Evolutionary conservation across 495 filamentous ascomycete species (phyloP), one percentile per base, ranked within the genome.

Genomic region (Hypoxylon rickii): DNA sequence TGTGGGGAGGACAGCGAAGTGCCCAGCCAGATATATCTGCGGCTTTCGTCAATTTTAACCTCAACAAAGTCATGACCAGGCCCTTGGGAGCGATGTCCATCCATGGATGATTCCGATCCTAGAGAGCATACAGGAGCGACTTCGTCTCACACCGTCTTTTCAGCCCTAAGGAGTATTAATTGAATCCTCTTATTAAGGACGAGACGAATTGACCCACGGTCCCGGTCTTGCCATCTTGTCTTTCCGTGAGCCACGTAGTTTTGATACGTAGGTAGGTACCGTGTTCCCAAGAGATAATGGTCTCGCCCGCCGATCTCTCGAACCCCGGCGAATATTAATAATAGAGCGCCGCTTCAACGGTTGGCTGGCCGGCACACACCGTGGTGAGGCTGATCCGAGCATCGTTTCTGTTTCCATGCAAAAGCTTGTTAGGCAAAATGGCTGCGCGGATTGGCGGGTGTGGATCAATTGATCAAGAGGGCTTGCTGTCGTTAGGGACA

Each of bases 91-190:
- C n/a, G n/a, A n/a, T n/a, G n/a, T n/a, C n/a, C n/a, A n/a, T n/a
- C n/a, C n/a, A n/a, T n/a, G n/a, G n/a, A n/a, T n/a, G n/a, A n/a
- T n/a, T n/a, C n/a, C n/a, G n/a, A n/a, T n/a, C n/a, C n/a, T n/a
- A 38, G 38, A 49, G 20, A 56, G 33, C 44, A 40, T 53, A 46
- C 40, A 40, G 17, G 45, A 2, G 44, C 37, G 49, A 54, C 33
- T 58, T 53, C 39, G 54, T 63, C 53, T 63, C 53, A 58, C 53
- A 58, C 53, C 53, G 59, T 63, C 53, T 57, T 58, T 49, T 63
- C 53, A 57, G 58, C 52, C 52, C 44, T 52, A 53, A 22, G 51
- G 22, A 19, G 31, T 18, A 49, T 52, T 62, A 62, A 47, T 52
- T 12, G 33, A 56, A 62, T 62, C 52, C 58, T 62, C 38, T 57